Percentiles rank a stretch among this genome's conserved stretches.
These are phyloP conservation scores for Paramecium bursaria DNA, from an alignment of 73 alveolate genomes.

Conservation along the genomic window DNA sequence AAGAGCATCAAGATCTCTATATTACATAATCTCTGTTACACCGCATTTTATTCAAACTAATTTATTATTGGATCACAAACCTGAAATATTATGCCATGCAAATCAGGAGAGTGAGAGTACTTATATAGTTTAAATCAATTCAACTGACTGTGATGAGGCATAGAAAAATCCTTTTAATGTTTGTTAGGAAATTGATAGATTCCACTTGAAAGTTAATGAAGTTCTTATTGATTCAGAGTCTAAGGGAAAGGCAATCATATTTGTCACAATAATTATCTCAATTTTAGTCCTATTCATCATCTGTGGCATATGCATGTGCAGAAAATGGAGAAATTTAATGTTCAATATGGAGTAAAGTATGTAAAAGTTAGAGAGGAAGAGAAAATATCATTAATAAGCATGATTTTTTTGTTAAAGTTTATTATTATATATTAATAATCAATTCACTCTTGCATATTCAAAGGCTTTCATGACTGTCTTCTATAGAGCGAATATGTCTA, in stretches of 20 bases:
- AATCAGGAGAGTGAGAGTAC: background rate
- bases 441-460: conserved; percentile 44
- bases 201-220: background rate
- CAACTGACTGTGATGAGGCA: background rate
- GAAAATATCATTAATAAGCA: no score
- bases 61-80: conserved; percentile 4
- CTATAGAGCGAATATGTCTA: conserved; percentile 43
- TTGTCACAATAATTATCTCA: background rate
- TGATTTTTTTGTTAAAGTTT: no score
- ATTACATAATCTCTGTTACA: background rate
- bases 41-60: background rate
- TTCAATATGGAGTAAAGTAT: no score
- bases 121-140: conserved; percentile 26
- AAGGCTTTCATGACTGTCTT: conserved; percentile 24
- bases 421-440: no score
- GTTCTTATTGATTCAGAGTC: conserved; percentile 9
- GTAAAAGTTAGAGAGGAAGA: background rate
- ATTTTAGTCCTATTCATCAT: conserved; percentile 16
- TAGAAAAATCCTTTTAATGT: conserved; percentile 27
- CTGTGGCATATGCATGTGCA: conserved; percentile 15
- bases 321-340: conserved; percentile 22
- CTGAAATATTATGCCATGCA: conserved; percentile 1
- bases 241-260: background rate
- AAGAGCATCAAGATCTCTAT: background rate
- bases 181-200: conserved; percentile 18